A percentile compares a stretch with the other conserved stretches of the same genome.
phyloP scores from a whole-genome alignment of 805 yeast species.

The Peterozyma toletana region DNA sequence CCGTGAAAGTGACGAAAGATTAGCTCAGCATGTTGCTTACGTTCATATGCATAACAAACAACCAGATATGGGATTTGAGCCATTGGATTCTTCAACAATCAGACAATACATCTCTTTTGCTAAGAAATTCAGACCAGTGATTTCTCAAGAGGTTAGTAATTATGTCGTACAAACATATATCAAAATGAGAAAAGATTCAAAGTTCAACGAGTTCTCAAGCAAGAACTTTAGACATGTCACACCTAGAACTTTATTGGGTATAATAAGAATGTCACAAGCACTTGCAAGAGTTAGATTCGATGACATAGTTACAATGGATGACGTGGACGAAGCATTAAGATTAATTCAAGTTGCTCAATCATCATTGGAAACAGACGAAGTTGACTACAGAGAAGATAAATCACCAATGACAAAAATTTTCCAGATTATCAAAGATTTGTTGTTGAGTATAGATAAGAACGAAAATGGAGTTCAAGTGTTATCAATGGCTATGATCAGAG shows the following conservation, averaged over 20 bases:
- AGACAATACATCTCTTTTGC: conserved; percentile 88
- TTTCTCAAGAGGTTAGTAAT: conserved; percentile 77
- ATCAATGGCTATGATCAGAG: conserved; percentile 43
- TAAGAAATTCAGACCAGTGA: conserved; percentile 75
- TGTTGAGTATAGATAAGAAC: conserved; percentile 28
- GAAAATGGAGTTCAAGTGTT: conserved; percentile 28
- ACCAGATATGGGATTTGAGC: conserved; percentile 69
- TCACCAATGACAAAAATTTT: conserved; percentile 64
- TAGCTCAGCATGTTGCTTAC: conserved; percentile 90
- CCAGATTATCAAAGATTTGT: conserved; percentile 59
- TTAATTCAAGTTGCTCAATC: conserved; percentile 81
- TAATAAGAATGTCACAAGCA: conserved; percentile 90
- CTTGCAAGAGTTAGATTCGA: conserved; percentile 84
- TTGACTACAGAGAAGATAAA: conserved; percentile 42
- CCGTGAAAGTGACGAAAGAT: conserved; percentile 70
- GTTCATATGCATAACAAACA: conserved; percentile 92
- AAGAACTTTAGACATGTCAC: conserved; percentile 87
- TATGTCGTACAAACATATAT: conserved; percentile 83
- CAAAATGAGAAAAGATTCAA: conserved; percentile 87
- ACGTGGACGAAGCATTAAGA: conserved; percentile 94
- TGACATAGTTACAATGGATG: conserved; percentile 60
- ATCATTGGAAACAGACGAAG: conserved; percentile 56
- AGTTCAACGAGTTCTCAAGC: conserved; percentile 66
- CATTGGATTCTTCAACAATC: conserved; percentile 71
- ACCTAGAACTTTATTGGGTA: conserved; percentile 89